Percentiles rank a stretch among this genome's conserved stretches.
phyloP scores from a whole-genome alignment of 148 eudicot species.

The Cornus florida region DNA sequence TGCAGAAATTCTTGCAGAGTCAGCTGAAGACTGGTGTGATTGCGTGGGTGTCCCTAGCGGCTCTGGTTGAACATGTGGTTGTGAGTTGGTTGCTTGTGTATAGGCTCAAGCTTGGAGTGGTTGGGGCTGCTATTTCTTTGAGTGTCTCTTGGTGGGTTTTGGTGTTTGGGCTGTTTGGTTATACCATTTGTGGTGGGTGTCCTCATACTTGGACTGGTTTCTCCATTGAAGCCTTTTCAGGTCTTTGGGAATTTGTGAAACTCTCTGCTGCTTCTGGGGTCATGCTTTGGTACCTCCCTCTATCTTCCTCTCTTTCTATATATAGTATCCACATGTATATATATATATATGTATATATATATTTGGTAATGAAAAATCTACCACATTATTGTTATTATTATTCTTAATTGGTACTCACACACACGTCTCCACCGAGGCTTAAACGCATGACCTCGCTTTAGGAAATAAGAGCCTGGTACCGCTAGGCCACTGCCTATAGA shows the following conservation, averaged over 20 bases:
- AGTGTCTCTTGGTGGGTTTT: not conserved
- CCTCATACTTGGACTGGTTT: not conserved
- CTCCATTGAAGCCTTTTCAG: not conserved
- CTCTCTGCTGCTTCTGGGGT: not conserved
- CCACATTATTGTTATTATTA: too few relatives aligned
- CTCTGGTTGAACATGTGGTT: not conserved
- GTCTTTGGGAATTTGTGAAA: not conserved
- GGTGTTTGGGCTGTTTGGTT: not conserved
- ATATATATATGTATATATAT: too few relatives aligned
- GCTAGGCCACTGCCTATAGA: too few relatives aligned
- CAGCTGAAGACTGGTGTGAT: not conserved
- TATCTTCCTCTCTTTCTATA: too few relatives aligned
- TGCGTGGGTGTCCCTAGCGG: not conserved
- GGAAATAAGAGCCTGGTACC: too few relatives aligned
- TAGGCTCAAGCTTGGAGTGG: not conserved
- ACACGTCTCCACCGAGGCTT: too few relatives aligned
- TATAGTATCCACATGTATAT: too few relatives aligned
- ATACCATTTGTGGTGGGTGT: not conserved
- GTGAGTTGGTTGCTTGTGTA: not conserved
- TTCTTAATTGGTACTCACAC: too few relatives aligned
- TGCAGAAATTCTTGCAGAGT: not conserved
- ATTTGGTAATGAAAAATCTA: too few relatives aligned
- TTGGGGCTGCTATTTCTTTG: not conserved
- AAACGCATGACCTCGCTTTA: too few relatives aligned
- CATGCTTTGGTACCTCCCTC: too few relatives aligned